Percentiles rank a stretch among this genome's conserved stretches.
phyloP scores from a whole-genome alignment of 768 basidiomycete genomes.

The Asterophora lycoperdoides region DNA sequence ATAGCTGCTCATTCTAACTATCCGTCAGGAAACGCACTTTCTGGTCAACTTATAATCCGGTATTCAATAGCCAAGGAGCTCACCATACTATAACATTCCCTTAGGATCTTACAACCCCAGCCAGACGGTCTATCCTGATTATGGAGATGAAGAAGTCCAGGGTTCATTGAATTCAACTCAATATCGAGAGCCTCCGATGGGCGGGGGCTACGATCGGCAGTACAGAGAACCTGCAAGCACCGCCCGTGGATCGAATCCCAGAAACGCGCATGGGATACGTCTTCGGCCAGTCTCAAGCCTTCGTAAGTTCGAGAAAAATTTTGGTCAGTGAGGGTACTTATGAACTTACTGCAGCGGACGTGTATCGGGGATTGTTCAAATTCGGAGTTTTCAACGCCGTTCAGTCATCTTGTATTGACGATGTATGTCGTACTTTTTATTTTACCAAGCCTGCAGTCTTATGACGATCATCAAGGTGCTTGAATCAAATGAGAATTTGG shows the following conservation, averaged over 20 bases:
- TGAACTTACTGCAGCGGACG: constrained; percentile 54
- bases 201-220: too few relatives aligned
- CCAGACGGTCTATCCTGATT: neutral
- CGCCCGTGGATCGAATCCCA: constrained; percentile 24
- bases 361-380: constrained; percentile 77
- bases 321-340: constrained; percentile 1
- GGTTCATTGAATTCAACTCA: neutral
- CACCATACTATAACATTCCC: neutral
- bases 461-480: constrained; percentile 42
- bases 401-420: constrained; percentile 79
- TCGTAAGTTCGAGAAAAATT: constrained; percentile 39
- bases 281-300: constrained; percentile 72
- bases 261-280: constrained; percentile 41
- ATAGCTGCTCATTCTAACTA: neutral
- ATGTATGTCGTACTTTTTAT: constrained; percentile 39
- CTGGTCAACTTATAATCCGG: constrained; percentile 1
- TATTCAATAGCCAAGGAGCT: neutral
- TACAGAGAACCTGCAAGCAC: neutral
- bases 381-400: constrained; percentile 91
- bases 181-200: neutral
- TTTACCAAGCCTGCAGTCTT: neutral
- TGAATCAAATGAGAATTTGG: constrained; percentile 60
- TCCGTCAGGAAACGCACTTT: neutral
- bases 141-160: neutral
- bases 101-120: neutral